phyloP scores from a whole-genome alignment of 306 rosid genomes.

The Trichosanthes cucumerina region DNA sequence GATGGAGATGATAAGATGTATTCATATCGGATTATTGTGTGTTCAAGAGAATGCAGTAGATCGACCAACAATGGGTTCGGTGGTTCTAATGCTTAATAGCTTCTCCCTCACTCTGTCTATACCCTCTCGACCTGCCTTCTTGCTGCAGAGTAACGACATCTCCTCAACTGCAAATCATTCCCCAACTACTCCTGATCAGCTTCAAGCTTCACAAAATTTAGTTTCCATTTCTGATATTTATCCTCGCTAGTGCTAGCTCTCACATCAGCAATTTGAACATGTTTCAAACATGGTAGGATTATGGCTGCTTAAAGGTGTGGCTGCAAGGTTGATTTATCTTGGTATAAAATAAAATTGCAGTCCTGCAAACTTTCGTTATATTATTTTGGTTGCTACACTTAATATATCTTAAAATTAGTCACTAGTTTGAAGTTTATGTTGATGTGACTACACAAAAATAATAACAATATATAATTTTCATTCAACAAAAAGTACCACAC shows the following conservation, averaged over 20 bases:
- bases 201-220: neutral
- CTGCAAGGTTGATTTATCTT: too few relatives aligned
- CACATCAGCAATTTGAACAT: neutral
- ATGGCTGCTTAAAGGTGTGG: too few relatives aligned
- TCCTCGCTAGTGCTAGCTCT: slow-evolving; percentile 2
- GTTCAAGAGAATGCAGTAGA: slow-evolving; percentile 28
- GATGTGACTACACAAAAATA: too few relatives aligned
- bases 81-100: slow-evolving; percentile 13
- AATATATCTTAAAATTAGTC: too few relatives aligned
- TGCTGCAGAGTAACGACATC: neutral
- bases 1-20: slow-evolving; percentile 10
- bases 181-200: too few relatives aligned
- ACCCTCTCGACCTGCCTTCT: slow-evolving; percentile 4
- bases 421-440: too few relatives aligned
- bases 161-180: neutral
- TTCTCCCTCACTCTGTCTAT: neutral
- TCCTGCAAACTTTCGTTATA: too few relatives aligned
- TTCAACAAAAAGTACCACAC: too few relatives aligned
- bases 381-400: too few relatives aligned
- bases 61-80: slow-evolving; percentile 17
- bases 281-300: neutral
- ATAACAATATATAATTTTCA: too few relatives aligned
- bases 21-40: slow-evolving; percentile 22
- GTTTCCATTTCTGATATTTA: neutral
- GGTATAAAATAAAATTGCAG: too few relatives aligned